Percentiles rank a stretch among this genome's conserved stretches.
Conservation (phyloP, 2,329 filamentous ascomycete genomes). For the Neonectria faginata region DNA sequence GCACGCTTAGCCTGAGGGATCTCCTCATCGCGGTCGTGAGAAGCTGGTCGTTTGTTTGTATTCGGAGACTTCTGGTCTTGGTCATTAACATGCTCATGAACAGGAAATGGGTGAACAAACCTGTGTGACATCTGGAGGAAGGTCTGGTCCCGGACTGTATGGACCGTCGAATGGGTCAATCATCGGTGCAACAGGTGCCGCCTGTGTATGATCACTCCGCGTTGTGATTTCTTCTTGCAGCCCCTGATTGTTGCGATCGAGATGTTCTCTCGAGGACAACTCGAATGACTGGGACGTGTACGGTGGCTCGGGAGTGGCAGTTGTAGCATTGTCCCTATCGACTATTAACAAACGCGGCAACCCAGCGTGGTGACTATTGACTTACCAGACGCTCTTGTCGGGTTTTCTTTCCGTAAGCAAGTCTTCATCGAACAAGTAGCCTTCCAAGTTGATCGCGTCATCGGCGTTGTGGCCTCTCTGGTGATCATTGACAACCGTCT, state of each 20-base stretch:
- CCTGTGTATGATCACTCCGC: not conserved
- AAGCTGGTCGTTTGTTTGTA: not conserved
- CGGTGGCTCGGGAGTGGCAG: not conserved
- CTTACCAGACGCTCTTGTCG: slow-evolving; percentile 5
- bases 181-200: slow-evolving; percentile 5
- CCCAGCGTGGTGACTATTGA: not conserved
- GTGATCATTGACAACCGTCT: not conserved
- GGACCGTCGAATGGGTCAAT: slow-evolving; percentile 1
- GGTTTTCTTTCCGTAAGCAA: not conserved
- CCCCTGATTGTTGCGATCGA: not conserved
- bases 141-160: not conserved
- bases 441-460: not conserved
- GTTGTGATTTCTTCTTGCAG: not conserved
- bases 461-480: not conserved
- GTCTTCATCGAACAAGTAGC: not conserved
- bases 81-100: not conserved
- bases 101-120: not conserved
- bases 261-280: not conserved
- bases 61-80: not conserved
- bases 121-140: not conserved
- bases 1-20: not conserved
- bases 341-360: not conserved
- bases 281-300: not conserved
- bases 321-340: not conserved
- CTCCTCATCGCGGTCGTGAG: not conserved